A percentile compares a stretch with the other conserved stretches of the same genome.
These are phyloP conservation scores for Sphaerulina populicola DNA, from an alignment of 2,329 filamentous ascomycete species.

Conservation along the genomic window DNA sequence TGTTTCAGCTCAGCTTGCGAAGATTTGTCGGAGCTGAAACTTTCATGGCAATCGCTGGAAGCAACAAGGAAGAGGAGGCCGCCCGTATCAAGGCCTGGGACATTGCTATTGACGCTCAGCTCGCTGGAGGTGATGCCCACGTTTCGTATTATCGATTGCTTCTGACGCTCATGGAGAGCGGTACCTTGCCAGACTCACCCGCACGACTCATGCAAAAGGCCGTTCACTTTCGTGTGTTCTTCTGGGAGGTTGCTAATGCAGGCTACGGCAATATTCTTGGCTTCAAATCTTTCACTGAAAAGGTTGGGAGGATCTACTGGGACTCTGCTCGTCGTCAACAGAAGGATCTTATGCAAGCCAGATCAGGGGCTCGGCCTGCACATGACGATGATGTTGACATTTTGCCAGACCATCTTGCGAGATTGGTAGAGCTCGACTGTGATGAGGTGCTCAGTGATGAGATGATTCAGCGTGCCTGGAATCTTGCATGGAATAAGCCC, in stretches of 20 bases:
- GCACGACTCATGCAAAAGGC: slow-evolving; percentile 82
- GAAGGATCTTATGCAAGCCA: slow-evolving; percentile 31
- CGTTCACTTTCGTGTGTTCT: slow-evolving; percentile 77
- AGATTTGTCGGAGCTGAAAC: slow-evolving; percentile 67
- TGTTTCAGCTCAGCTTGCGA: slow-evolving; percentile 68
- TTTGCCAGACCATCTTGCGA: slow-evolving; percentile 67
- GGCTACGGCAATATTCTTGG: slow-evolving; percentile 56
- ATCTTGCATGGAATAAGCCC: slow-evolving; percentile 77
- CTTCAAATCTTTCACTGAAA: slow-evolving; percentile 62
- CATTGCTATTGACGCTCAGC: slow-evolving; percentile 84
- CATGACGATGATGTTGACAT: slow-evolving; percentile 51
- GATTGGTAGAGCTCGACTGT: slow-evolving; percentile 68
- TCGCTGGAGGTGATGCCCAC: slow-evolving; percentile 81
- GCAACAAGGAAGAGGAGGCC: slow-evolving; percentile 74
- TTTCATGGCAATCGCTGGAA: slow-evolving; percentile 71
- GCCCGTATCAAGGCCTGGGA: slow-evolving; percentile 86
- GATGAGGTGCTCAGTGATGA: slow-evolving; percentile 70
- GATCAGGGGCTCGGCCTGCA: slow-evolving; percentile 18
- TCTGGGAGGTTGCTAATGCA: slow-evolving; percentile 66
- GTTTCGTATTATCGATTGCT: slow-evolving; percentile 81
- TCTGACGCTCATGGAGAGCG: slow-evolving; percentile 77
- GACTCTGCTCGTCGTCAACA: slow-evolving; percentile 64
- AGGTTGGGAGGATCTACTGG: slow-evolving; percentile 70
- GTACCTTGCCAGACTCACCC: slow-evolving; percentile 76
- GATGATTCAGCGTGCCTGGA: slow-evolving; percentile 78